Evolutionary conservation across 441 rosid genomes (phyloP).

Genomic region (Jatropha podagrica): DNA sequence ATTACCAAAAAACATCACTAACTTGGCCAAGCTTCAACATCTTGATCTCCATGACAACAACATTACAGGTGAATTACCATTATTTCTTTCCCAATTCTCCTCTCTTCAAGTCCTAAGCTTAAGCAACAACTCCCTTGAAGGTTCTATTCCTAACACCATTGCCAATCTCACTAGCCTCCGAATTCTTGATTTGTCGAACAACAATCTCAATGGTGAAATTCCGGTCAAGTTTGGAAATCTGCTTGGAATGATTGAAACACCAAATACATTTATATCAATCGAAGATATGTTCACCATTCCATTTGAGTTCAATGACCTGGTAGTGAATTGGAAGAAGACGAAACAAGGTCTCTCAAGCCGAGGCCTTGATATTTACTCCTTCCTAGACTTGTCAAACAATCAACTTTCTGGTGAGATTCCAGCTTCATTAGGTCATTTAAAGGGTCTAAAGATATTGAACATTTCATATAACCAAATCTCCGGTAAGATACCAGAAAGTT

Average conservation of each 20-base stretch:
- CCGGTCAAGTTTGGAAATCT: slow-evolving; percentile 29
- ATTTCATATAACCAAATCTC: slow-evolving; percentile 31
- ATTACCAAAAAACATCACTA: slow-evolving; percentile 27
- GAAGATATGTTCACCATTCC: slow-evolving; percentile 24
- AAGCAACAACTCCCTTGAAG: slow-evolving; percentile 32
- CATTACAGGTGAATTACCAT: slow-evolving; percentile 34
- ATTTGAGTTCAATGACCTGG: slow-evolving; percentile 27
- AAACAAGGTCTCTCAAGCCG: slow-evolving; percentile 31
- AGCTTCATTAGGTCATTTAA: slow-evolving; percentile 23
- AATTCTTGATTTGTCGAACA: slow-evolving; percentile 36
- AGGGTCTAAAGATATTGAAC: slow-evolving; percentile 30
- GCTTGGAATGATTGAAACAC: slow-evolving; percentile 35
- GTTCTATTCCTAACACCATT: slow-evolving; percentile 22
- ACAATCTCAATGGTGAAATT: slow-evolving; percentile 29
- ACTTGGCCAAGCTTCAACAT: slow-evolving; percentile 31
- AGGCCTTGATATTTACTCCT: slow-evolving; percentile 35
- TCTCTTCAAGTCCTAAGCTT: slow-evolving; percentile 31
- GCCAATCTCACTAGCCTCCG: slow-evolving; percentile 30
- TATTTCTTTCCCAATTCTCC: slow-evolving; percentile 25
- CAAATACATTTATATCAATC: slow-evolving; percentile 12
- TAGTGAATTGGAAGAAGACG: slow-evolving; percentile 30
- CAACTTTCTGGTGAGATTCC: slow-evolving; percentile 32
- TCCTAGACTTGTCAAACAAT: slow-evolving; percentile 31
- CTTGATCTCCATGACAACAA: slow-evolving; percentile 38
- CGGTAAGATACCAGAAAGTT: slow-evolving; percentile 27